These are phyloP conservation scores for Spathaspora hagerdaliae DNA, from an alignment of 805 yeast genomes.

Conservation along the genomic window DNA sequence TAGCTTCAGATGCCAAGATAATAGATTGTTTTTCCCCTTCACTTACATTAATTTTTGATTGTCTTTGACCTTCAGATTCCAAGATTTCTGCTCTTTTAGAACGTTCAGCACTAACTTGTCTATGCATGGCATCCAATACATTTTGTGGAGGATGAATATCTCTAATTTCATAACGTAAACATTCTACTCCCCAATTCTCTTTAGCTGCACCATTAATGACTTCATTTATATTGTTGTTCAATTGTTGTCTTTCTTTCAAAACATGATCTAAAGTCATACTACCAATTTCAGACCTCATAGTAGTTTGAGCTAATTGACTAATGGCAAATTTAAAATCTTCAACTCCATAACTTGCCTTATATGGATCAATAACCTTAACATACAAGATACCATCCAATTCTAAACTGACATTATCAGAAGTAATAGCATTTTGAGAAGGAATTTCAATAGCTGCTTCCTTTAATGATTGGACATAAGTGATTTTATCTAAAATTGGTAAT, in stretches of 20 bases:
- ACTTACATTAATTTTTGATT: constrained; percentile 74
- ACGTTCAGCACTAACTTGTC: constrained; percentile 84
- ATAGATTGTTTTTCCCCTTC: constrained; percentile 74
- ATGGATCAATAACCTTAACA: constrained; percentile 73
- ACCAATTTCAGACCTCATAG: constrained; percentile 88
- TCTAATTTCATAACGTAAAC: constrained; percentile 80
- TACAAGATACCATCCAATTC: constrained; percentile 84
- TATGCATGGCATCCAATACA: constrained; percentile 86
- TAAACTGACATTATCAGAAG: constrained; percentile 79
- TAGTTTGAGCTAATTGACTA: constrained; percentile 82
- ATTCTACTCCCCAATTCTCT: constrained; percentile 78
- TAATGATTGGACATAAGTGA: constrained; percentile 76
- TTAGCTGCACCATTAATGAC: constrained; percentile 80
- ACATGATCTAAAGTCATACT: constrained; percentile 77
- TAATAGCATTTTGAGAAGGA: constrained; percentile 80
- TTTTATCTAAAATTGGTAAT: constrained; percentile 68
- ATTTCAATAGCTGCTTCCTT: constrained; percentile 85
- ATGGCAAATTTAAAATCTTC: constrained; percentile 86
- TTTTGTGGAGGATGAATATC: constrained; percentile 86
- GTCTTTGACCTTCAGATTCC: constrained; percentile 82
- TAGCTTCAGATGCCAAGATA: constrained; percentile 74
- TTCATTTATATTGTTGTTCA: constrained; percentile 70
- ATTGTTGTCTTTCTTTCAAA: constrained; percentile 66
- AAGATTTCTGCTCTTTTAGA: constrained; percentile 83
- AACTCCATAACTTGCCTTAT: constrained; percentile 82